These are phyloP conservation scores for Pythium aquatile DNA, from an alignment of 352 stramenopile genomes.

Conservation along the genomic window DNA sequence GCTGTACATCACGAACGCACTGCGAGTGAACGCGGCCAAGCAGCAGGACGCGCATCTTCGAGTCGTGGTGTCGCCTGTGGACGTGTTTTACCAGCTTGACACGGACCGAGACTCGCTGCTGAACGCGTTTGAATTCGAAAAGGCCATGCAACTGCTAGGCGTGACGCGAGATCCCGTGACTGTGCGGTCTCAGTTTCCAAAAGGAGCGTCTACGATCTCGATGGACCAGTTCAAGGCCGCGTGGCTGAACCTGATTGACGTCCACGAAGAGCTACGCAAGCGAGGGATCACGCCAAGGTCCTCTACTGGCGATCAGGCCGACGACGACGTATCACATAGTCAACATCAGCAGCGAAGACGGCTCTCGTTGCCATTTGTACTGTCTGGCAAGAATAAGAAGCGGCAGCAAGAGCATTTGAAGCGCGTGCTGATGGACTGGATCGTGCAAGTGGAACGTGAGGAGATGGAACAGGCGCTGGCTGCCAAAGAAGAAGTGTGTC, in stretches of 20 bases:
- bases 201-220: conserved; percentile 31
- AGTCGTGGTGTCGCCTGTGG: conserved; percentile 40
- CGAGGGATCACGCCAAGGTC: conserved; percentile 29
- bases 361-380: not conserved
- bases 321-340: not conserved
- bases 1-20: conserved; percentile 74
- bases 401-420: conserved; percentile 32
- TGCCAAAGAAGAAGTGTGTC: conserved; percentile 55
- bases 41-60: conserved; percentile 11
- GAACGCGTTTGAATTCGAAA: conserved; percentile 70
- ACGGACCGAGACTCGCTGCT: conserved; percentile 56
- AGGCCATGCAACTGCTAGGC: conserved; percentile 50
- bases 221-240: conserved; percentile 57
- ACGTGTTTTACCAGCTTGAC: conserved; percentile 63
- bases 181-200: conserved; percentile 33
- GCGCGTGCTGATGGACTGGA: conserved; percentile 34
- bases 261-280: conserved; percentile 41
- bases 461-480: conserved; percentile 45
- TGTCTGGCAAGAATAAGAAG: not conserved
- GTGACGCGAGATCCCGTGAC: conserved; percentile 23
- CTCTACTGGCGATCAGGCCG: not conserved
- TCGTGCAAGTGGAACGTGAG: conserved; percentile 45
- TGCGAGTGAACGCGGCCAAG: conserved; percentile 30
- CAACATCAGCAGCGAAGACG: not conserved
- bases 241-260: conserved; percentile 52